A percentile compares a stretch with the other conserved stretches of the same genome.
Evolutionary conservation across 1,284 basidiomycete species (phyloP).

Genomic region (Pseudozyma flocculosa): DNA sequence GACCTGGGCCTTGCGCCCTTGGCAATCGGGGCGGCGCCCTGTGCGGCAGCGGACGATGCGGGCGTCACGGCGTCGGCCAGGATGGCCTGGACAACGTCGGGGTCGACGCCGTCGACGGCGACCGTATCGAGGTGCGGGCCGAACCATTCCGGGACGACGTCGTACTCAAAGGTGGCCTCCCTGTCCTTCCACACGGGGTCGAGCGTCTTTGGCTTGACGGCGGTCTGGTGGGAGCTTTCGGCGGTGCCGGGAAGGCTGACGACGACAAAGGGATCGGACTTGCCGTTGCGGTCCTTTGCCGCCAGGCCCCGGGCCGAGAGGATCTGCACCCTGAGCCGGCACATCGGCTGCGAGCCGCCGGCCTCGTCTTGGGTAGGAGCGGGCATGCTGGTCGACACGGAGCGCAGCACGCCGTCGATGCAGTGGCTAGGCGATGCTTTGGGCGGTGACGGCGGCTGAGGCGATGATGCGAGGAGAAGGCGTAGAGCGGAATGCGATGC

Average conservation of each 20-base stretch:
- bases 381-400: no score
- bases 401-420: no score
- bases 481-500: no score
- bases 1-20: constrained; percentile 8
- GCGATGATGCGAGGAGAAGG: no score
- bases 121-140: constrained; percentile 63
- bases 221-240: constrained; percentile 68
- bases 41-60: not conserved
- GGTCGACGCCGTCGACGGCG: constrained; percentile 20
- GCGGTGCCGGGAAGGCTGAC: constrained; percentile 46
- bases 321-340: constrained; percentile 52
- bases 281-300: constrained; percentile 62
- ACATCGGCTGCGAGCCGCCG: constrained; percentile 12
- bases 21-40: no score
- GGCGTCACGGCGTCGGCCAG: not conserved
- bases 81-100: constrained; percentile 12
- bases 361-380: no score
- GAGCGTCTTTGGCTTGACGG: constrained; percentile 75
- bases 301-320: constrained; percentile 60
- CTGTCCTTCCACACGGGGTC: constrained; percentile 69
- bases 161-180: constrained; percentile 43
- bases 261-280: constrained; percentile 54
- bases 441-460: no score
- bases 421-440: no score
- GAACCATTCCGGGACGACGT: constrained; percentile 40